A percentile compares a stretch with the other conserved stretches of the same genome.
Conservation (phyloP, 805 yeast genomes). For the Saccharomycopsis sp. region DNA sequence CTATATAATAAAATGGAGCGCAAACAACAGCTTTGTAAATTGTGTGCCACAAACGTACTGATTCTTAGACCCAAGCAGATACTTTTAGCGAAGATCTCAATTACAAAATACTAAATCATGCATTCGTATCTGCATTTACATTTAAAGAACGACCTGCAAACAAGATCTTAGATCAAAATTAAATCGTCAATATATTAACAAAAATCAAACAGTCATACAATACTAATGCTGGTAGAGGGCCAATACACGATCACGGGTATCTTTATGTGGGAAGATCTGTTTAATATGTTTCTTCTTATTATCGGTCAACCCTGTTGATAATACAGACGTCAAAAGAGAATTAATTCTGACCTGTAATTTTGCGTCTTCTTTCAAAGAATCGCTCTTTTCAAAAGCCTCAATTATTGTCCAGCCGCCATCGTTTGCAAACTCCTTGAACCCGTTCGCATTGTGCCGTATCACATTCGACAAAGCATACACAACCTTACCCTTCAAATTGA, state of each 20-base stretch:
- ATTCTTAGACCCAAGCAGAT: too few species aligned
- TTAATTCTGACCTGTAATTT: constrained; percentile 48
- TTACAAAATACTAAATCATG: too few species aligned
- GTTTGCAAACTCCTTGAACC: constrained; percentile 48
- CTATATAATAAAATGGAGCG: too few species aligned
- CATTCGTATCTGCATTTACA: too few species aligned
- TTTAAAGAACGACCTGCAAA: too few species aligned
- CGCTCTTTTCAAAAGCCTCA: constrained; percentile 24
- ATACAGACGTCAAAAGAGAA: constrained; percentile 51
- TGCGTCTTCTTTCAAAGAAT: constrained; percentile 24
- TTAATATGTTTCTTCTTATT: constrained; percentile 36
- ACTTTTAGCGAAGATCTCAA: too few species aligned
- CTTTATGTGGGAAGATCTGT: constrained; percentile 15
- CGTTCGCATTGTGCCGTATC: constrained; percentile 59
- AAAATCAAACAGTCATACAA: not conserved
- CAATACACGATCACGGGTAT: constrained; percentile 1
- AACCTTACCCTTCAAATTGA: constrained; percentile 42
- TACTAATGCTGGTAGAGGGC: not conserved
- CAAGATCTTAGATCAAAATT: too few species aligned
- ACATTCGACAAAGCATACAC: constrained; percentile 72
- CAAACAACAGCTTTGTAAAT: too few species aligned
- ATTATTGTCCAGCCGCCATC: constrained; percentile 59
- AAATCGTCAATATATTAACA: not conserved
- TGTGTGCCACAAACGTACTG: too few species aligned
- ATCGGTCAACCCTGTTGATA: constrained; percentile 44